These are phyloP conservation scores for Rhodotorula sp. DNA, from an alignment of 1,284 basidiomycete species.

Conservation along the genomic window DNA sequence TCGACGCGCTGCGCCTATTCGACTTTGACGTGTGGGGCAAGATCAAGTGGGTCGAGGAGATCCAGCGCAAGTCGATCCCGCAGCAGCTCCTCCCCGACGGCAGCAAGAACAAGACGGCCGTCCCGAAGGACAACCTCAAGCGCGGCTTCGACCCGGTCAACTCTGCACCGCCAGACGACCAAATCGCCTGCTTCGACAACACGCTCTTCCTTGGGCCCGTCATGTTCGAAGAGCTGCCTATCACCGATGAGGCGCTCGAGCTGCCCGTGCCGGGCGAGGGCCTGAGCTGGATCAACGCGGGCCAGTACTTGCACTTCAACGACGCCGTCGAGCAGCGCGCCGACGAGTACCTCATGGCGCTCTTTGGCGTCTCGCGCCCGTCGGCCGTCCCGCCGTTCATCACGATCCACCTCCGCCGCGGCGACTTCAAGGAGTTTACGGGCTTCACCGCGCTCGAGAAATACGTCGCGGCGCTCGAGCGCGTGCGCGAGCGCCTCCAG, in stretches of 20 bases:
- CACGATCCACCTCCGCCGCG: slow-evolving; percentile 37
- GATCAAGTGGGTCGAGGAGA: slow-evolving; percentile 23
- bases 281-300: slow-evolving; percentile 29
- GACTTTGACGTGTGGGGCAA: slow-evolving; percentile 25
- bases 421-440: slow-evolving; percentile 38
- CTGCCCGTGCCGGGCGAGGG: slow-evolving; percentile 31
- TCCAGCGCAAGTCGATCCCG: slow-evolving; percentile 25
- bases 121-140: slow-evolving; percentile 29
- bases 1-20: slow-evolving; percentile 37
- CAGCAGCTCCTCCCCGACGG: slow-evolving; percentile 11
- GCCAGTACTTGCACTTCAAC: slow-evolving; percentile 37
- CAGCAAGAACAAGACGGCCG: slow-evolving; percentile 5
- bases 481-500: slow-evolving; percentile 19
- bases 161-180: slow-evolving; percentile 21
- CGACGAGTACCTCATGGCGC: slow-evolving; percentile 24
- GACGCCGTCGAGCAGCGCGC: slow-evolving; percentile 10
- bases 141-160: slow-evolving; percentile 16
- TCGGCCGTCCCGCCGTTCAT: slow-evolving; percentile 37
- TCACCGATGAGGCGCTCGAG: slow-evolving; percentile 12
- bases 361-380: slow-evolving; percentile 18
- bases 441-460: slow-evolving; percentile 36
- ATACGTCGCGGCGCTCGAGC: slow-evolving; percentile 25
- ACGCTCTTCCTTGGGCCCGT: slow-evolving; percentile 39
- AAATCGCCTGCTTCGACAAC: slow-evolving; percentile 41
- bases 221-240: slow-evolving; percentile 27